Base-by-base conservation (phyloP, 352 stramenopile species). In the Globisporangium perplexum region DNA sequence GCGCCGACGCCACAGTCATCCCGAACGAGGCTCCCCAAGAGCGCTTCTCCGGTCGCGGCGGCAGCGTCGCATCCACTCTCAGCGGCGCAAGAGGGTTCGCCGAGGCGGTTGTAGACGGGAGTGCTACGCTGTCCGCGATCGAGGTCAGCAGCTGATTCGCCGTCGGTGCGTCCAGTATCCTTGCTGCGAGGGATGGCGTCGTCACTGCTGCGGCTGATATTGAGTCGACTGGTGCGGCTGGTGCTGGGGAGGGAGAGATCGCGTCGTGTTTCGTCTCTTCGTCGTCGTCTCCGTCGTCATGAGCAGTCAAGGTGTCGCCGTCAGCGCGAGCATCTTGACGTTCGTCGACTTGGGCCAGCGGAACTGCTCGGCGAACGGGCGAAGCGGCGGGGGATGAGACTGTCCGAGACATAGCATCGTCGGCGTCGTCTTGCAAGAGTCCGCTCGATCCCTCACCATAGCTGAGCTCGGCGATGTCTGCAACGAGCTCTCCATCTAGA, bases 11-110 rank as follows among this genome's bases (percentile, higher is more conserved):
- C 15, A n/a, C 15, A 11, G 23, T 26, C 42, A 62, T 31, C 12
- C 56, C 56, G 35, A 62, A 62, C 11, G 56, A 62, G 0, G 56
- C 56, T 0, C 56, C 56, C 56, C 56, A 62, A 6, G 43, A 23
- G 5, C 46, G 36, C 17, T 39, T 53, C 38, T 41, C 39, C 20
- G 42, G 49, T 17, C 33, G 56, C 20, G 44, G 56, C 28, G 49
- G 49, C 4, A 43, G 41, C 30, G 20, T 28, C 12, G 28, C 28
- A 3, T 26, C 18, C 18, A 39, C 46, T 28, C 15, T 17, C n/a
- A 24, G 39, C 7, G n/a, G 4, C 22, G 18, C 39, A 15, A 22
- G 39, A 24, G 39, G n/a, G 20, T 24, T 45, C 39, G 7, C n/a
- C 11, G 39, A 24, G 3, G 11, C 20, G 39, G 14, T 23, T n/a